These are phyloP conservation scores for Trametes maxima DNA, from an alignment of 768 basidiomycete species.

Conservation along the genomic window DNA sequence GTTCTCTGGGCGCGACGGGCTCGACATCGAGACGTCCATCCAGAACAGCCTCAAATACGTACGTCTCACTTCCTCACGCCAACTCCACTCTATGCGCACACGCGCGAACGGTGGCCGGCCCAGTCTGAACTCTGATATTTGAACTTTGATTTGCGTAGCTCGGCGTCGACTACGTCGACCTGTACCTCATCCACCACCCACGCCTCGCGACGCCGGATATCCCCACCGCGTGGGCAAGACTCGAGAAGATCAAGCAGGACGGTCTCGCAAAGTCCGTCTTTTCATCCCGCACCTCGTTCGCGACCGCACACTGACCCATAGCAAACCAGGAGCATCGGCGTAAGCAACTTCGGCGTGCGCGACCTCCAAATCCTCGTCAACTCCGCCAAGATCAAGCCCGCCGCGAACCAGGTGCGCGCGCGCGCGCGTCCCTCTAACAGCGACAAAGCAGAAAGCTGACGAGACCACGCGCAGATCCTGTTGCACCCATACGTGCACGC, in stretches of 20 bases:
- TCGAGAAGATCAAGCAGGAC: constrained; percentile 59
- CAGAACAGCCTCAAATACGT: constrained; percentile 59
- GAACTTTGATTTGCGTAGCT: constrained; percentile 43
- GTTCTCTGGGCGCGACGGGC: constrained; percentile 52
- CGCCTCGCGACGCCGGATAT: constrained; percentile 57
- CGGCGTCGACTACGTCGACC: constrained; percentile 63
- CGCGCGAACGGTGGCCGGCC: not conserved
- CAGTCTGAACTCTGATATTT: not conserved
- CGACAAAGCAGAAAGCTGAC: not conserved
- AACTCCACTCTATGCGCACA: not conserved
- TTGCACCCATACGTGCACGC: constrained; percentile 72
- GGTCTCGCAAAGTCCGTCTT: constrained; percentile 56
- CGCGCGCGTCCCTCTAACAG: not conserved
- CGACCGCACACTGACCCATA: not conserved
- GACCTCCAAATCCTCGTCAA: constrained; percentile 57
- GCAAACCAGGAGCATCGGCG: constrained; percentile 61
- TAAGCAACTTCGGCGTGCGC: constrained; percentile 64
- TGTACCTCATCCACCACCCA: constrained; percentile 72
- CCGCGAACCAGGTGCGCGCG: constrained; percentile 61
- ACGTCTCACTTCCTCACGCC: constrained; percentile 25
- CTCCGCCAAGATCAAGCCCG: constrained; percentile 65
- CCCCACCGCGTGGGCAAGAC: constrained; percentile 60
- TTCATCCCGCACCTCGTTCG: not conserved
- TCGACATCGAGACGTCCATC: constrained; percentile 58
- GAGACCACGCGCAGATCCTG: constrained; percentile 48